Base-by-base conservation (phyloP, 768 basidiomycete genomes). In the Rhizopogon sp. region DNA sequence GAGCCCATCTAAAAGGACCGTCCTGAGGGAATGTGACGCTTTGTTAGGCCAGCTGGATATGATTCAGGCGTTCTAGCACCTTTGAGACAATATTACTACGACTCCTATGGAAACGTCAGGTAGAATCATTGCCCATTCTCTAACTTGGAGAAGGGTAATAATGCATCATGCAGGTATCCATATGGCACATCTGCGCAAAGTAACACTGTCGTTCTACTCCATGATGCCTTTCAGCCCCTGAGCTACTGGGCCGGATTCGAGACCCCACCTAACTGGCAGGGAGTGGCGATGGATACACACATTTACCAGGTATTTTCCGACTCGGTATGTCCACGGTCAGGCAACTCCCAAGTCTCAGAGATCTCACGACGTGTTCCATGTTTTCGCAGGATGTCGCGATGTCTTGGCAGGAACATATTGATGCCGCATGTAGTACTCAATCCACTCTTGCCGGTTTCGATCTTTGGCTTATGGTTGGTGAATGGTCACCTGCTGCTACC, bases 391-490 rank as follows among this genome's bases (percentile, higher is more conserved):
- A 72, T 0, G 77, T 80, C 53, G 69, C 72, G 29, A 74, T 75
- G 68, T 72, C 70, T 45, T 60, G 81, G 51, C 62, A 73, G 28
- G 69, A 84, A 50, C 88, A 90, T 61, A 87, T 91, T 40, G 58
- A 70, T 46, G 64, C 76, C 2, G 87, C 85, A 4, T 93, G 90
- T 62, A 59, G 59, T 47, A 66, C 72, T 39, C 74, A 70, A 11
- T 69, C 73, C 9, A 62, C 72, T 0, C 75, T 92, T 6, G 65
- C 78, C 0, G 60, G 64, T 17, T 84, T 83, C 60, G 76, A 81
- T 39, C 78, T 94, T 28, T 93, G 90, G 93, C 77, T 82, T 14
- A 76, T 93, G 43, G 90, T 93, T 25, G 93, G 93, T 41, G 93
- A 97, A 72, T 97, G 90, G 85, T 84, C 88, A 1, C 80, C 89